A percentile compares a stretch with the other conserved stretches of the same genome.
phyloP scores from a whole-genome alignment of 2,329 filamentous ascomycete genomes.

The Trichoderma brevicompactum region DNA sequence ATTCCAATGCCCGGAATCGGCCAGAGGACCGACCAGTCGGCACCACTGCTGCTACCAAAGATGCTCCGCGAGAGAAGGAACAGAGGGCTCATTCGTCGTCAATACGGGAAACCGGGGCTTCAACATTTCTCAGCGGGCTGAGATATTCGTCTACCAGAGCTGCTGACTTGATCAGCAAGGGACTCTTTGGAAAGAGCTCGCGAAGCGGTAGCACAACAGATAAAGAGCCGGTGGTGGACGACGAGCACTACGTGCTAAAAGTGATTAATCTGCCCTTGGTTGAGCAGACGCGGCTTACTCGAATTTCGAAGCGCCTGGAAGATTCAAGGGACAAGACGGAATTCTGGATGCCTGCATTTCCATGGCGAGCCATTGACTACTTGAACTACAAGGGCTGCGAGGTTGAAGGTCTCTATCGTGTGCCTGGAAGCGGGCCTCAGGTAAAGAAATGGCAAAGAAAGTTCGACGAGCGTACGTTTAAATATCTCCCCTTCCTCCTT shows the following conservation, averaged over 20 bases:
- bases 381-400: slow-evolving; percentile 93
- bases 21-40: slow-evolving; percentile 67
- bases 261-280: slow-evolving; percentile 85
- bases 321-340: slow-evolving; percentile 93
- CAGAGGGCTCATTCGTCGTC: slow-evolving; percentile 57
- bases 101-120: slow-evolving; percentile 64
- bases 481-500: background rate
- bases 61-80: slow-evolving; percentile 51
- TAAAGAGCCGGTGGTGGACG: slow-evolving; percentile 68
- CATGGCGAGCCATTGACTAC: slow-evolving; percentile 95
- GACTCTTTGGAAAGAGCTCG: slow-evolving; percentile 77
- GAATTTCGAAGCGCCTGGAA: slow-evolving; percentile 88
- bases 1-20: slow-evolving; percentile 67
- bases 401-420: slow-evolving; percentile 89
- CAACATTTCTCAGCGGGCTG: slow-evolving; percentile 71
- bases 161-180: slow-evolving; percentile 80
- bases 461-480: slow-evolving; percentile 76
- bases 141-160: slow-evolving; percentile 74
- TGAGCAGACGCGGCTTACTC: slow-evolving; percentile 86
- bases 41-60: slow-evolving; percentile 47
- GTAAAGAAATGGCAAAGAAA: slow-evolving; percentile 92
- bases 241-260: slow-evolving; percentile 82
- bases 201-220: slow-evolving; percentile 73
- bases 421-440: slow-evolving; percentile 86
- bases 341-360: slow-evolving; percentile 97